phyloP scores from a whole-genome alignment of 345 rosid genomes.

The Lepidium didymum region DNA sequence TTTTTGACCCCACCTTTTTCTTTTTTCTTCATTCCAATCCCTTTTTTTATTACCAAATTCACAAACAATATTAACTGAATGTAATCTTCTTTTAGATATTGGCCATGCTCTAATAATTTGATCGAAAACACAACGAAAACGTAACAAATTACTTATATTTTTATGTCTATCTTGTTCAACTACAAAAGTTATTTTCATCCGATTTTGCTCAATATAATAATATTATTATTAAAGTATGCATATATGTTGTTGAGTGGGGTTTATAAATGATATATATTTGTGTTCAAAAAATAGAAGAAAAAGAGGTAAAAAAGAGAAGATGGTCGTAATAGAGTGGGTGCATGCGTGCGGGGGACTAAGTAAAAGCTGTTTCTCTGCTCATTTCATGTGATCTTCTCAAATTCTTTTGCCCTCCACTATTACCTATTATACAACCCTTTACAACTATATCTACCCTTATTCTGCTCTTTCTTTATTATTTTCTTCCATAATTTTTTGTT shows the following conservation, averaged over 20 bases:
- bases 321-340: conserved; percentile 22
- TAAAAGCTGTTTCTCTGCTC: conserved; percentile 20
- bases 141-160: neutral
- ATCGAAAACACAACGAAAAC: neutral
- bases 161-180: conserved; percentile 1
- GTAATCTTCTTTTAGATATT: neutral
- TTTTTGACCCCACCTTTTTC: neutral
- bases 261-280: neutral
- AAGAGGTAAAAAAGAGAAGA: neutral
- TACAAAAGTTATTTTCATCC: neutral
- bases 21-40: neutral
- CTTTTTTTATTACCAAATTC: neutral
- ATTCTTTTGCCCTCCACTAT: conserved; percentile 20
- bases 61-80: neutral
- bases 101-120: neutral
- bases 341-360: conserved; percentile 33
- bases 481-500: too few species aligned
- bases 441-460: neutral
- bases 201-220: neutral
- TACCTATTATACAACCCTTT: neutral
- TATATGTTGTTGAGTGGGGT: conserved; percentile 6
- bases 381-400: conserved; percentile 19
- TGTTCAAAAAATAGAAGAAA: neutral
- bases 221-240: neutral
- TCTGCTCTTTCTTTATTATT: neutral